Evolutionary conservation across 345 rosid species (phyloP).

Genomic region (Eucalyptus camaldulensis): DNA sequence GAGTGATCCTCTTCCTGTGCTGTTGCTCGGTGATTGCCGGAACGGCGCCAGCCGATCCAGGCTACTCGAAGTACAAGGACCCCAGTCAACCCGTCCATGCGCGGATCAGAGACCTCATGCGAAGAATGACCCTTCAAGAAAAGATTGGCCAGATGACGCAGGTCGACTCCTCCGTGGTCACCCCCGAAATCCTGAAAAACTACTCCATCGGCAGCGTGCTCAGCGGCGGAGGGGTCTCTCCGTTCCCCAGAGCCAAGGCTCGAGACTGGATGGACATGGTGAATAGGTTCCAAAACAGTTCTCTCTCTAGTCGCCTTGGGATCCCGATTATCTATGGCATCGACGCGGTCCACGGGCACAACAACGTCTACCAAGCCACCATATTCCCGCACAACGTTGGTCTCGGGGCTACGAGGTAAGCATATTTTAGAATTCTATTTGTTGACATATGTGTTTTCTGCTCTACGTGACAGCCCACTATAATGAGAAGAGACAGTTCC

Average conservation of each 20-base stretch:
- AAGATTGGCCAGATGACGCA: constrained; percentile 37
- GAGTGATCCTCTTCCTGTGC: not conserved
- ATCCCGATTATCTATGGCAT: constrained; percentile 74
- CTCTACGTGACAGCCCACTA: not conserved
- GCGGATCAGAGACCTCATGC: constrained; percentile 13
- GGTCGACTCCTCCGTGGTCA: constrained; percentile 7
- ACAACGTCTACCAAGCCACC: constrained; percentile 33
- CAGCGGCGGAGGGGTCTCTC: constrained; percentile 56
- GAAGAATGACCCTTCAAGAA: constrained; percentile 12
- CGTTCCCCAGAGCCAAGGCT: constrained; percentile 20
- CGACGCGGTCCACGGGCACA: constrained; percentile 47
- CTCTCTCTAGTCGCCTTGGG: constrained; percentile 58
- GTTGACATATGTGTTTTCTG: not conserved
- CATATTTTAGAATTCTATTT: not conserved
- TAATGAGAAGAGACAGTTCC: not conserved
- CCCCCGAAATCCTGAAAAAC: constrained; percentile 28
- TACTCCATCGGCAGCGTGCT: constrained; percentile 67
- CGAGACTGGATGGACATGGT: constrained; percentile 24
- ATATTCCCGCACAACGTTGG: constrained; percentile 38
- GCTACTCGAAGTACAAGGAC: constrained; percentile 7
- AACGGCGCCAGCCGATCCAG: not conserved
- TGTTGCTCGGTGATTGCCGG: not conserved
- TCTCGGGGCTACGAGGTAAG: constrained; percentile 65
- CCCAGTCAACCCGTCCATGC: not conserved
- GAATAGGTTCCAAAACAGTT: constrained; percentile 31